Evolutionary conservation across 2,329 filamentous ascomycete species (phyloP).

Genomic region (Arthrobotrys musiformis): DNA sequence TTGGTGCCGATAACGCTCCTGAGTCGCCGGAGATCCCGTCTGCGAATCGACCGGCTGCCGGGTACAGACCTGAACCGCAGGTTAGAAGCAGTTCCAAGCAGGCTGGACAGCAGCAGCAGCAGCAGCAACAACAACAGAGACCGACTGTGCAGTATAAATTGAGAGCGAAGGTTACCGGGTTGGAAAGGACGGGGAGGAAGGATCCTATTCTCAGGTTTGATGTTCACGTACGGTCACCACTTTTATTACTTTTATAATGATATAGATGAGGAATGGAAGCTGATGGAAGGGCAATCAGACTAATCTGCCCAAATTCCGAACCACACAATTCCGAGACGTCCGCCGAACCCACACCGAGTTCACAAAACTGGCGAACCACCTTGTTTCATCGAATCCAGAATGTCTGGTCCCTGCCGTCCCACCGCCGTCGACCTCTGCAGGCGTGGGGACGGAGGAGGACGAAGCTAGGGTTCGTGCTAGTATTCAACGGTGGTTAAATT

Average conservation of each 20-base stretch:
- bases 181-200: constrained; percentile 93
- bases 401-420: constrained; percentile 93
- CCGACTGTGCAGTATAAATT: constrained; percentile 80
- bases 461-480: constrained; percentile 87
- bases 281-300: constrained; percentile 71
- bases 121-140: constrained; percentile 63
- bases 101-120: constrained; percentile 64
- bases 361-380: constrained; percentile 91
- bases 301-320: constrained; percentile 97
- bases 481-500: constrained; percentile 94
- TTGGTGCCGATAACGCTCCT: constrained; percentile 16
- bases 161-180: constrained; percentile 91
- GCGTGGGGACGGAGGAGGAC: constrained; percentile 95
- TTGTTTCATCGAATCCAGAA: constrained; percentile 97
- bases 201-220: constrained; percentile 95
- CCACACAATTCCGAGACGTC: constrained; percentile 97
- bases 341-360: constrained; percentile 96
- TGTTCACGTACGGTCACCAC: constrained; percentile 79
- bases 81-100: constrained; percentile 57
- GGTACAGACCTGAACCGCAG: constrained; percentile 44
- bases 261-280: neutral
- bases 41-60: constrained; percentile 1
- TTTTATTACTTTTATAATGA: neutral
- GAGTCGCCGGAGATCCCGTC: constrained; percentile 37
- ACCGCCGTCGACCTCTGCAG: constrained; percentile 91